Evolutionary conservation across 495 filamentous ascomycete genomes (phyloP).

Genomic region (Alectoria sarmentosa): DNA sequence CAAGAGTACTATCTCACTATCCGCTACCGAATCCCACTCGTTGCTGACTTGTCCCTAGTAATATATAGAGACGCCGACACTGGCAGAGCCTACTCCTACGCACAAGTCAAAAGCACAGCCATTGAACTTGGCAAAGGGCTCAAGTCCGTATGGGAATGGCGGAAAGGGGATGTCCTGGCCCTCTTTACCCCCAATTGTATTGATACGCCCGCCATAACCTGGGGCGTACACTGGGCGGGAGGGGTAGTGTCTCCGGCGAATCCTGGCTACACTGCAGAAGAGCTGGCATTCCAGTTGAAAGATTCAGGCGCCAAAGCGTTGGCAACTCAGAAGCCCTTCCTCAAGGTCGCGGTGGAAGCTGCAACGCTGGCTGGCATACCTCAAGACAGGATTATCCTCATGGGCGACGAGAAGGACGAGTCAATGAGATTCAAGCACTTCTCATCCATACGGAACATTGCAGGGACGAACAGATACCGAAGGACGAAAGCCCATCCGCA

Average conservation of each 20-base stretch:
- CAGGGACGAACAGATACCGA: constrained; percentile 35
- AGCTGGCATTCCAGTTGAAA: constrained; percentile 81
- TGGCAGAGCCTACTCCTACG: constrained; percentile 64
- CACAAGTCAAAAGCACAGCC: constrained; percentile 55
- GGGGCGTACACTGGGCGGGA: constrained; percentile 79
- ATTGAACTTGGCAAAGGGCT: constrained; percentile 75
- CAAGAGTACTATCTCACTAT: constrained; percentile 41
- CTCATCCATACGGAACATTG: constrained; percentile 56
- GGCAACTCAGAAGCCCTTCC: constrained; percentile 59
- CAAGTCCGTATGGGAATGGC: constrained; percentile 66
- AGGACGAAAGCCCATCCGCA: constrained; percentile 43
- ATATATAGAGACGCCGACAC: constrained; percentile 76
- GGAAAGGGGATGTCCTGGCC: constrained; percentile 69
- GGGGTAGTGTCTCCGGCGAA: constrained; percentile 78
- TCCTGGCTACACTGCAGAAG: constrained; percentile 77
- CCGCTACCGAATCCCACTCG: not conserved
- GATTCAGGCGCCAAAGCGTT: constrained; percentile 72
- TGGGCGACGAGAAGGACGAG: constrained; percentile 67
- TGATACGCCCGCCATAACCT: constrained; percentile 63
- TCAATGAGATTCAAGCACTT: constrained; percentile 64
- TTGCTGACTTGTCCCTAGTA: constrained; percentile 40
- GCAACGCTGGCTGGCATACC: constrained; percentile 60
- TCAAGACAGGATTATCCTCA: constrained; percentile 58
- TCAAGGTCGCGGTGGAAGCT: constrained; percentile 57
- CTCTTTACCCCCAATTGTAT: constrained; percentile 70